These are phyloP conservation scores for Sanghuangporus weigelae DNA, from an alignment of 1,284 basidiomycete genomes.

Conservation along the genomic window DNA sequence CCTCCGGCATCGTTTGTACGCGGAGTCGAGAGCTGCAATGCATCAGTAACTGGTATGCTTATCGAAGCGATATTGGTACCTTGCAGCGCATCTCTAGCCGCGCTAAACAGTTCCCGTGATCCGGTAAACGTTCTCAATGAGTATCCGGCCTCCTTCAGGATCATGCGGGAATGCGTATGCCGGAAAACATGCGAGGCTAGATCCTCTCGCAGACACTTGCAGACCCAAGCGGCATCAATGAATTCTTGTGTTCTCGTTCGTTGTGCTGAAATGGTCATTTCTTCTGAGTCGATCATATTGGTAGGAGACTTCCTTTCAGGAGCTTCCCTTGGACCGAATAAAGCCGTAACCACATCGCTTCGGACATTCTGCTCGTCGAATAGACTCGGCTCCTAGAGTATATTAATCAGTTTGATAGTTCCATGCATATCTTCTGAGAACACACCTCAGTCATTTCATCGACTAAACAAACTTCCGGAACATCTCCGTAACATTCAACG, in stretches of 20 bases:
- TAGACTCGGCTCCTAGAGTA: no score
- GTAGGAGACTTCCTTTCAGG: neutral
- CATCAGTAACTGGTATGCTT: no score
- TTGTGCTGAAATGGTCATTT: no score
- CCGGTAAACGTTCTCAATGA: conserved; percentile 9
- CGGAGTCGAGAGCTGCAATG: conserved; percentile 26
- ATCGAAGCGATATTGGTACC: neutral
- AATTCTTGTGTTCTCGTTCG: neutral
- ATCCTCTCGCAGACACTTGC: neutral
- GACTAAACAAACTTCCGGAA: no score
- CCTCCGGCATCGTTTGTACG: conserved; percentile 23
- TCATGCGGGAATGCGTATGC: conserved; percentile 18
- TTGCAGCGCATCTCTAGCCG: neutral
- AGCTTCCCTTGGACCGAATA: neutral
- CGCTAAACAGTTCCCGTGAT: conserved; percentile 16
- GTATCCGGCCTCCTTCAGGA: conserved; percentile 16
- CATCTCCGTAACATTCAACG: no score
- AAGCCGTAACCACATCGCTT: no score
- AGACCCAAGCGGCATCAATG: conserved; percentile 8
- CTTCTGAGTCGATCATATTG: neutral
- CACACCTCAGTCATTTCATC: no score
- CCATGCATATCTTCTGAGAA: no score
- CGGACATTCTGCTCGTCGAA: no score
- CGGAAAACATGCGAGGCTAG: neutral
- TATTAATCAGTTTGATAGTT: no score